Evolutionary conservation across 352 stramenopile genomes (phyloP), one percentile per base, ranked within the genome.

Genomic region (Phytophthora brassicae): DNA sequence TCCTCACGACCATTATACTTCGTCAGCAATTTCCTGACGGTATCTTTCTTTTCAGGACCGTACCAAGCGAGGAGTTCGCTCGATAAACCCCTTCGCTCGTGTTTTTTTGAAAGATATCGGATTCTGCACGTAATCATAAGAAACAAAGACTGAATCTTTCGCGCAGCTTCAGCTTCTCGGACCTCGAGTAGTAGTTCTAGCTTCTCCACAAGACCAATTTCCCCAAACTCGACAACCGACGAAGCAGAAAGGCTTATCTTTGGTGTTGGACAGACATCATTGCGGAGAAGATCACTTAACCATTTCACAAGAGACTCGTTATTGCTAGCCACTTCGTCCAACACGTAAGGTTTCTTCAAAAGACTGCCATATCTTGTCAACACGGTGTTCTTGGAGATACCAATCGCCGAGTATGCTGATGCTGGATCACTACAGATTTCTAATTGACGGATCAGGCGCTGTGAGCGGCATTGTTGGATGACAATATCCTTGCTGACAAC

Each of bases 61-160:
- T 82, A 82, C 50, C 74, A 68, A 19, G 67, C 75, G 6, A 81
- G 19, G 29, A 84, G 51, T 26, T 84, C 75, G 38, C 68, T 75
- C 13, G 50, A 56, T 46, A 82, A 44, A 28, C 65, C 72, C 35
- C 47, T 64, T 19, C 60, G 58, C 35, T 75, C 61, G 1, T 56
- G 56, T 12, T 79, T 78, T 49, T 62, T 72, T 12, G 39, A 56
- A n/a, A 70, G 24, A 56, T 75, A 84, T 20, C 16, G 33, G 1
- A 28, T 12, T 17, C 74, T 47, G 45, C 57, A 75, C 39, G 50
- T 63, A 11, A 70, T 38, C 75, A 84, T 84, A 14, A 66, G 48
- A 52, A 80, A 70, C 22, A 79, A 44, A 22, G 75, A 68, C 44
- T 84, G 73, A 13, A 82, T 67, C 42, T n/a, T 61, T 22, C 60